Evolutionary conservation across 1,139 yeast genomes (phyloP), one percentile per base, ranked within the genome.

Genomic region (Saccharomycopsis hybrid): DNA sequence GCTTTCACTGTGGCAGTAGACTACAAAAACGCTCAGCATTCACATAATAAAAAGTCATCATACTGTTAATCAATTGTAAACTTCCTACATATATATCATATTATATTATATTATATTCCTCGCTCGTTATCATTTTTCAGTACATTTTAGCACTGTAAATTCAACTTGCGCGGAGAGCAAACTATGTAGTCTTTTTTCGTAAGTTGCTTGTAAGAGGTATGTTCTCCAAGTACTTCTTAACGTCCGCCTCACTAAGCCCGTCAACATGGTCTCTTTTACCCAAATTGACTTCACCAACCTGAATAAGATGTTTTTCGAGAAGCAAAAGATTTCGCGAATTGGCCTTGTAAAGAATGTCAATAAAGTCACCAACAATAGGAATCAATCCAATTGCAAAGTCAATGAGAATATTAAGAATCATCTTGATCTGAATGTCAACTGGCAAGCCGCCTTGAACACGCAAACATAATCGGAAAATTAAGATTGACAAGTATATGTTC

Each of bases 381-480:
- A 84, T 76, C 59, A 86, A 66, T 0, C 92, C 89, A 48, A 86
- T 67, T 1, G 73, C 72, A 59, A 84, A 85, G 62, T 86, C 95
- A 48, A 84, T 61, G 11, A 70, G 63, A 9, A 85, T 74, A 59
- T 86, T 85, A 33, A 73, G 67, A 58, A 78, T 60, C 85, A 86
- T 82, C 54, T 70, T 66, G 49, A 73, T 67, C 50, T 72, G 70
- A 32, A 82, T 58, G 2, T 58, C 58, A 1, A 65, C 54, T 0
- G 90, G 87, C 37, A 85, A 65, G 0, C 89, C 90, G 2, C 85
- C 88, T 28, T 82, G 83, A 31, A 85, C 71, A 42, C 69, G 55
- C 49, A 68, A 67, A 4, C 89, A 85, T 48, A 71, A 70, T 30
- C 65, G 64, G 47, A 83, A 69, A 31, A 82, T 57, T 49, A 69